Percentiles rank a stretch among this genome's conserved stretches.
Conservation (phyloP, 495 filamentous ascomycete species). For the Staphylotrichum longicolle region DNA sequence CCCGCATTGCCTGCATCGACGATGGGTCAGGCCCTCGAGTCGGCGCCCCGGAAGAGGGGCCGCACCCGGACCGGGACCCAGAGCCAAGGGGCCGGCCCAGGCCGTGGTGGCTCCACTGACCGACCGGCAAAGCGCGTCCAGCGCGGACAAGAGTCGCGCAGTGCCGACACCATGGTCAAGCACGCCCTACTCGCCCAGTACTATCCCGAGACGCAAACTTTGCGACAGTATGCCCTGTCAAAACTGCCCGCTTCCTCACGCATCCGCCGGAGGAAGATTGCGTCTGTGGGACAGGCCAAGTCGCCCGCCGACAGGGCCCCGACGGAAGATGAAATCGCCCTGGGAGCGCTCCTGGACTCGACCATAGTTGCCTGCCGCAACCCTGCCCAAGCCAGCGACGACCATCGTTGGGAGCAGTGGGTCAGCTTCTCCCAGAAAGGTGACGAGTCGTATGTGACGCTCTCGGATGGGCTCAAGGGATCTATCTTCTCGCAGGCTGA, state of each 20-base stretch:
- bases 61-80: constrained; percentile 11
- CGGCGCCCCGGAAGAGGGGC: constrained; percentile 28
- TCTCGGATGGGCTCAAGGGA: constrained; percentile 45
- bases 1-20: not conserved
- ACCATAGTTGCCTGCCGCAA: constrained; percentile 59
- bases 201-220: constrained; percentile 63
- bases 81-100: not conserved
- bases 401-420: constrained; percentile 56
- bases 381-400: constrained; percentile 25
- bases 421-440: constrained; percentile 64
- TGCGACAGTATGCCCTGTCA: constrained; percentile 69
- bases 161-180: constrained; percentile 28
- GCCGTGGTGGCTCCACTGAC: constrained; percentile 15
- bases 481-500: constrained; percentile 55
- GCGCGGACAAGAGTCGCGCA: not conserved
- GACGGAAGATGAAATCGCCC: constrained; percentile 37
- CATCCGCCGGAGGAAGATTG: constrained; percentile 47
- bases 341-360: constrained; percentile 62
- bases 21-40: not conserved
- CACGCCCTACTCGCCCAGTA: constrained; percentile 73
- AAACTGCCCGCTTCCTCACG: constrained; percentile 46
- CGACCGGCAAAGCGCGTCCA: constrained; percentile 27
- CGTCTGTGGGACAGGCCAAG: constrained; percentile 38
- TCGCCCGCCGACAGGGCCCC: constrained; percentile 24
- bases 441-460: constrained; percentile 50